Conservation (phyloP, 352 stramenopile genomes). For the Globisporangium okanoganense region DNA sequence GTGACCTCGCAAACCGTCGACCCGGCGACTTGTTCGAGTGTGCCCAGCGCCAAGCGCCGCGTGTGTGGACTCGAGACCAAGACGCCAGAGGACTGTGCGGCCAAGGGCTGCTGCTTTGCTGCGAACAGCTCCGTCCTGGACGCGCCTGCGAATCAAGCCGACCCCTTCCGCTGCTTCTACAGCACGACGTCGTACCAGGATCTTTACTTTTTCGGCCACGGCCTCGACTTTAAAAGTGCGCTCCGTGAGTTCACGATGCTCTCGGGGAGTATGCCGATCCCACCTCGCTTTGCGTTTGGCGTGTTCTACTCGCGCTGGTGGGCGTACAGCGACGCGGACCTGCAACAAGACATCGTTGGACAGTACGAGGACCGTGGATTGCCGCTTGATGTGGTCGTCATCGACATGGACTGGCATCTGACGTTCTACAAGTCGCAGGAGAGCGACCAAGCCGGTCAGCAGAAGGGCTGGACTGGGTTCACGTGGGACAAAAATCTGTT, state of each 20-base stretch:
- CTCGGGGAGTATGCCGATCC: constrained; percentile 30
- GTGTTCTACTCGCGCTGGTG: constrained; percentile 53
- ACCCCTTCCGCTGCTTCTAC: constrained; percentile 31
- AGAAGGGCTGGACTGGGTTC: constrained; percentile 42
- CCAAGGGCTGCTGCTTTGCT: constrained; percentile 29
- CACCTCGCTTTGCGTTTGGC: constrained; percentile 30
- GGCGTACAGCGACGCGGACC: constrained; percentile 35
- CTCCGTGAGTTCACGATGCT: constrained; percentile 37
- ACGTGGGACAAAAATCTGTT: constrained; percentile 50
- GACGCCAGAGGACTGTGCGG: constrained; percentile 15
- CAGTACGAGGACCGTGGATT: constrained; percentile 28
- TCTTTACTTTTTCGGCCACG: constrained; percentile 49
- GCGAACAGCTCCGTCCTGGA: constrained; percentile 1
- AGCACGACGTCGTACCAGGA: constrained; percentile 29
- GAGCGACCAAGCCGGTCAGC: constrained; percentile 24
- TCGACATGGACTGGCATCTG: constrained; percentile 66
- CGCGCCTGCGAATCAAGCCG: neutral
- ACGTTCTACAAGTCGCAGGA: constrained; percentile 37
- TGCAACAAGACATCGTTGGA: constrained; percentile 27
- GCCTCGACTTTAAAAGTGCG: constrained; percentile 32
- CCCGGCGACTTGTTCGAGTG: constrained; percentile 4
- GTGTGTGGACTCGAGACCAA: constrained; percentile 24
- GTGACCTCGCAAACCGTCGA: neutral
- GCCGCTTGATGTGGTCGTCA: constrained; percentile 47
- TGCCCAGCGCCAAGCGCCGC: constrained; percentile 16